Conservation (phyloP, 139 green algal genomes). For the Zygnema circumcarinatum region DNA sequence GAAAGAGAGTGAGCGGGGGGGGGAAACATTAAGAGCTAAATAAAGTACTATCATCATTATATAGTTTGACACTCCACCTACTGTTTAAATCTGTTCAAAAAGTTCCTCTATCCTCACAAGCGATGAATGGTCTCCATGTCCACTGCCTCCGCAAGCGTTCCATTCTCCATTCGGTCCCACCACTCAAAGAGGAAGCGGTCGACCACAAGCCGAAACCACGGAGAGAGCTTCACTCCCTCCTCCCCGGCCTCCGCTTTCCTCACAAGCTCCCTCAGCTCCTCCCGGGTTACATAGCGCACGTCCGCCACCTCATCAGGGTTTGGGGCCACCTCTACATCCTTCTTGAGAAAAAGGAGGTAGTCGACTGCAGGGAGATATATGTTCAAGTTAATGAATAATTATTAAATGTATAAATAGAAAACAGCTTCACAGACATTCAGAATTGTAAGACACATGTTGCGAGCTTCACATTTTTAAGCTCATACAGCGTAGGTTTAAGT, state of each 20-base stretch:
- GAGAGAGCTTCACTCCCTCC: conserved; percentile 75
- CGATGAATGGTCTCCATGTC: conserved; percentile 57
- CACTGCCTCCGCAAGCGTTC: conserved; percentile 31
- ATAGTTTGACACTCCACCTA: too few relatives aligned
- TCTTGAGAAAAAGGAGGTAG: conserved; percentile 86
- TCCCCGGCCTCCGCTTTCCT: conserved; percentile 51
- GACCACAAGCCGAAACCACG: conserved; percentile 95
- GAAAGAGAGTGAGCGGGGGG: too few relatives aligned
- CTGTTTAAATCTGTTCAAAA: conserved; percentile 2
- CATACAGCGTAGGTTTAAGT: neutral
- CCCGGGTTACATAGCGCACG: conserved; percentile 61
- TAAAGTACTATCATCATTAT: too few relatives aligned
- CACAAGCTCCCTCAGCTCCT: conserved; percentile 65
- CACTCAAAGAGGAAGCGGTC: conserved; percentile 82
- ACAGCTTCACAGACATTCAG: neutral
- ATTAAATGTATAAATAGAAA: neutral
- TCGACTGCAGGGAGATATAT: conserved; percentile 77
- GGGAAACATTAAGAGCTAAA: too few relatives aligned
- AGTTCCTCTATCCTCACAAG: conserved; percentile 3
- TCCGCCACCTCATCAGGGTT: conserved; percentile 72
- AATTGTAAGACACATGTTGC: neutral
- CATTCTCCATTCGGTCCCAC: conserved; percentile 82
- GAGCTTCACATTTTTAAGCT: neutral
- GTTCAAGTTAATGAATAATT: neutral
- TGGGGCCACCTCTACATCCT: conserved; percentile 68